These are phyloP conservation scores for Cajanus cajan DNA, from an alignment of 306 rosid genomes.

Conservation along the genomic window DNA sequence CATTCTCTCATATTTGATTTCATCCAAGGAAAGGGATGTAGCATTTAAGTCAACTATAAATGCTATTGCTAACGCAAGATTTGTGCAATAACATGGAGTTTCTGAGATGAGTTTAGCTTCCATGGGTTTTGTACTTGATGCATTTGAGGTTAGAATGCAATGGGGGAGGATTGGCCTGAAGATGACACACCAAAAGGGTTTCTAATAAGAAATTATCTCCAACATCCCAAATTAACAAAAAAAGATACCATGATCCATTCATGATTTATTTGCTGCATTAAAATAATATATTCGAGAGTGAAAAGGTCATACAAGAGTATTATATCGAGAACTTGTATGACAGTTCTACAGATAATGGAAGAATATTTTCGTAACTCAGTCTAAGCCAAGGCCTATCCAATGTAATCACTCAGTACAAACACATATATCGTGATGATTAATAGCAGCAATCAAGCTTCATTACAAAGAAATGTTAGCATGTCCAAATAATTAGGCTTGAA, in stretches of 20 bases:
- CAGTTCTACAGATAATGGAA: not conserved
- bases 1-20: conserved; percentile 46
- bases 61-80: conserved; percentile 48
- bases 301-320: not conserved
- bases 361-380: not conserved
- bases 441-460: conserved; percentile 58
- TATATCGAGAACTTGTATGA: not conserved
- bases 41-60: conserved; percentile 48
- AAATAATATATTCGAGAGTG: not conserved
- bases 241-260: not conserved
- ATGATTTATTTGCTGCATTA: not conserved
- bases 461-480: conserved; percentile 38
- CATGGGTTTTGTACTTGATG: conserved; percentile 45
- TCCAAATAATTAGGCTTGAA: conserved; percentile 57
- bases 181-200: conserved; percentile 16
- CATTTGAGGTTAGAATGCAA: conserved; percentile 57
- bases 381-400: too few relatives aligned
- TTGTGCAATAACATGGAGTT: conserved; percentile 52
- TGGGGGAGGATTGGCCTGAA: conserved; percentile 58
- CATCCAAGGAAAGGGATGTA: conserved; percentile 41
- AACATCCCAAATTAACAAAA: not conserved
- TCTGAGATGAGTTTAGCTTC: conserved; percentile 53
- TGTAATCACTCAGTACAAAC: not conserved
- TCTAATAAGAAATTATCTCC: not conserved
- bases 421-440: not conserved